Base-by-base conservation (phyloP, 2,329 filamentous ascomycete species). In the Mycocentrospora acerina region DNA sequence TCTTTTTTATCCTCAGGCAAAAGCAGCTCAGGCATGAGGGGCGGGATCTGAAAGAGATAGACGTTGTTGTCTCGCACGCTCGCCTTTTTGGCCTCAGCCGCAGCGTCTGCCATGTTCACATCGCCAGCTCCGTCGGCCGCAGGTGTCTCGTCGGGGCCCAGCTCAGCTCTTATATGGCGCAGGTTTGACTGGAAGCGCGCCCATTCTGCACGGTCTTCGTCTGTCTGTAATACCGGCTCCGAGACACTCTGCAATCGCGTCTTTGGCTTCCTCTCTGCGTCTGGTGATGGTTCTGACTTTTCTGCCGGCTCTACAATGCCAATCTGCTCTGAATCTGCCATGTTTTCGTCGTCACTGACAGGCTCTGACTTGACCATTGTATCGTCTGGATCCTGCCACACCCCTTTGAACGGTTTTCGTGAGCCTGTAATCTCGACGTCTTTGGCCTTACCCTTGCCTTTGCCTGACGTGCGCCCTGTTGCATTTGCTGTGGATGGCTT, bases 41-140 rank as follows among this genome's bases (percentile, higher is more conserved):
- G 80, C 10, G 81, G 81, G 53, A 84, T 77, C 60, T 84, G 81
- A 60, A 84, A 79, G 35, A 83, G 70, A 58, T 83, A 83, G 36
- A 81, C 71, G 40, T 77, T 74, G 37, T 81, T 76, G 24, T 76
- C 66, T 68, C 73, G 52, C 2, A 57, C 68, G 54, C 47, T 59
- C 7, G 45, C 35, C 34, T 55, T 57, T 18, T 53, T 54, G 13
- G 37, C 42, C 15, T 43, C 29, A 9, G 35, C 42, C 24, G 46
- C 53, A 26, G 48, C 55, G 9, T 55, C 53, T 9, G 46, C 42
- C 69, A 73, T 71, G 6, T 48, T 41, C 5, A 59, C 58, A 40
- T 76, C 72, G 39, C 71, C 73, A 16, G 71, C 61, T 4, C 48
- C 52, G 43, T 76, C 72, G 18, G 48, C 38, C 13, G 61, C 42